Base-by-base conservation (phyloP, 305 asterid genomes). In the Striga hermonthica region DNA sequence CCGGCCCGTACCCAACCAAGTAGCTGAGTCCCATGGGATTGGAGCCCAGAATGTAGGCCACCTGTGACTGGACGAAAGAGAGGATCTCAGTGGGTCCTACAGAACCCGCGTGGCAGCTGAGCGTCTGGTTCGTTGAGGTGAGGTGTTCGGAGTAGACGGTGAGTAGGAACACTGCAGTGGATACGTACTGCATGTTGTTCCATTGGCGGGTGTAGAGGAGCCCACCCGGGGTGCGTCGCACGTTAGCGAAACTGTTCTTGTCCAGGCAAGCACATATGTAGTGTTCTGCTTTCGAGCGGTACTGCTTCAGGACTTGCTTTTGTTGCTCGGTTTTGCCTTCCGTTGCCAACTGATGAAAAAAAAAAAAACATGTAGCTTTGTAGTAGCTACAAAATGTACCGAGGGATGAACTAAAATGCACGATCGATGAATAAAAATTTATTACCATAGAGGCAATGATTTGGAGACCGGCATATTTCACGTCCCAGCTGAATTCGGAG, bases 401-500 rank as follows among this genome's bases (percentile, higher is more conserved):
- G n/a, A 45, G n/a, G 47, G 11, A 41, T 0, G 47, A 41, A 41
- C 0, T 11, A 60, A 49, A 9, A 14, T 7, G 57, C 47, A 36
- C 9, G 22, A 15, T 10, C 11, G 9, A 11, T 61, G 11, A n/a
- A 7, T 7, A 41, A 44, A 44, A 3, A 40, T 12, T 15, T 36
- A 31, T 69, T 88, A 91, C 95, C 95, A 60, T 83, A 31, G 98
- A 54, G n/a, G 86, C 90, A 3, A 91, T 62, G 72, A 91, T 47
- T 74, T 91, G 98, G 37, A 87, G 62, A 12, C 92, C 96, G 50
- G 96, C 96, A 63, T 76, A 83, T 49, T 91, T 89, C 40, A 86
- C 95, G 63, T 91, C 98, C 98, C 98, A 91, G 74, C 96, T 83
- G 83, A 91, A 91, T 37, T 91, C 98, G 0, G 82, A n/a, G 16